Evolutionary conservation across 2,329 filamentous ascomycete species (phyloP).

Genomic region (Coniochaeta prunicola): DNA sequence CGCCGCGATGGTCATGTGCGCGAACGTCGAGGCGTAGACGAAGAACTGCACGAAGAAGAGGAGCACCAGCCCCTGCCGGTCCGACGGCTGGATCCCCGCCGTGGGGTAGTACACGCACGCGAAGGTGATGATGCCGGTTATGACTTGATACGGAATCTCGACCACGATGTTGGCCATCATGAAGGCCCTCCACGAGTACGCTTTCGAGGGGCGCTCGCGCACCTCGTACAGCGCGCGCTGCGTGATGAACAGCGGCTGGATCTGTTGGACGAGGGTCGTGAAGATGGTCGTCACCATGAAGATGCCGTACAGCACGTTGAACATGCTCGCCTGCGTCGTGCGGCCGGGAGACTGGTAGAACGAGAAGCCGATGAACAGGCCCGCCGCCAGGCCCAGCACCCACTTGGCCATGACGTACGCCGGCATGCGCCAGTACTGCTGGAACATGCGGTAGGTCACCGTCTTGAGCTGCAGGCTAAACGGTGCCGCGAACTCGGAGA

Average conservation of each 20-base stretch:
- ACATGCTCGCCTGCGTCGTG: constrained; percentile 58
- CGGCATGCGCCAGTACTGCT: constrained; percentile 79
- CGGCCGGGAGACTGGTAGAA: constrained; percentile 45
- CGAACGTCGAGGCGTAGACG: constrained; percentile 65
- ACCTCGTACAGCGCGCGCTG: constrained; percentile 72
- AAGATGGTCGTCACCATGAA: constrained; percentile 76
- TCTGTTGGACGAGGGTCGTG: constrained; percentile 60
- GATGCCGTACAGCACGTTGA: constrained; percentile 66
- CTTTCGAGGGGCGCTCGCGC: constrained; percentile 65
- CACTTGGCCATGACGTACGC: constrained; percentile 71
- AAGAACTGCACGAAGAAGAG: constrained; percentile 60
- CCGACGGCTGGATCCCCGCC: constrained; percentile 36
- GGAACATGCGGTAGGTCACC: constrained; percentile 63
- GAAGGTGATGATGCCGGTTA: constrained; percentile 57
- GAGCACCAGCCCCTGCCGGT: constrained; percentile 58
- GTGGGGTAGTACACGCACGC: constrained; percentile 63
- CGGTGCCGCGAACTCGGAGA: constrained; percentile 71
- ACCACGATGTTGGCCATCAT: constrained; percentile 64
- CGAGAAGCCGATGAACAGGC: constrained; percentile 69
- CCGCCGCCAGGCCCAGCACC: constrained; percentile 48
- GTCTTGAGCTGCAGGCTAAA: constrained; percentile 58
- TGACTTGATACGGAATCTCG: constrained; percentile 63
- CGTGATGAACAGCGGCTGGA: constrained; percentile 70
- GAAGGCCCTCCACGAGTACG: constrained; percentile 71
- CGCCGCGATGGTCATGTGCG: constrained; percentile 65